Evolutionary conservation across 768 basidiomycete species (phyloP).

Genomic region (Pholiota conissans): DNA sequence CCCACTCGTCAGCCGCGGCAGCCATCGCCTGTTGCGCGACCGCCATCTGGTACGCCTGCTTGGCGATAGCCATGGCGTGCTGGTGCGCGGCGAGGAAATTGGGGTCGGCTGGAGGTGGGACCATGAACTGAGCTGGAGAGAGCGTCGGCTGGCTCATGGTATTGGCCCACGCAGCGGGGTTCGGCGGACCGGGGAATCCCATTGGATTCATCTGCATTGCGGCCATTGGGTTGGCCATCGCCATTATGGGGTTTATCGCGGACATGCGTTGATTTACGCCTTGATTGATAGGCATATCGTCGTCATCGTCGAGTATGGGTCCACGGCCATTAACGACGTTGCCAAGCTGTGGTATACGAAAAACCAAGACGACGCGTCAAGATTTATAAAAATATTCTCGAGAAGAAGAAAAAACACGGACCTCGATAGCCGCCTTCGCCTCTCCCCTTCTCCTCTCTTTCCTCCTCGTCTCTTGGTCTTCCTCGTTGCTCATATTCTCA

Average conservation of each 20-base stretch:
- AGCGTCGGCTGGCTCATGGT: constrained; percentile 33
- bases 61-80: constrained; percentile 83
- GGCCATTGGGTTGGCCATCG: constrained; percentile 31
- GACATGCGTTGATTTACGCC: constrained; percentile 40
- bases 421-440: constrained; percentile 88
- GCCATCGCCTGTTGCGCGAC: constrained; percentile 91
- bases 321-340: constrained; percentile 82
- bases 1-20: constrained; percentile 90
- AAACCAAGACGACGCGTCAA: constrained; percentile 5
- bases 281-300: constrained; percentile 49
- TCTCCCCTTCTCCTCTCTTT: constrained; percentile 76
- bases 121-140: constrained; percentile 44
- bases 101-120: constrained; percentile 51
- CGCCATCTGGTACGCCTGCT: constrained; percentile 88
- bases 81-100: constrained; percentile 74
- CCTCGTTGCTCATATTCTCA: constrained; percentile 37
- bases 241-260: constrained; percentile 46
- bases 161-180: constrained; percentile 9
- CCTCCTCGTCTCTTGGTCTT: constrained; percentile 55
- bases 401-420: constrained; percentile 32
- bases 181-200: constrained; percentile 23
- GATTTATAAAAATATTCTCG: neutral
- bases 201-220: constrained; percentile 35
- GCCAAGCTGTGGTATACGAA: constrained; percentile 60
- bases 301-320: constrained; percentile 57